Evolutionary conservation across 306 rosid species (phyloP), one percentile per base, ranked within the genome.

Genomic region (Inga leiocalycina): DNA sequence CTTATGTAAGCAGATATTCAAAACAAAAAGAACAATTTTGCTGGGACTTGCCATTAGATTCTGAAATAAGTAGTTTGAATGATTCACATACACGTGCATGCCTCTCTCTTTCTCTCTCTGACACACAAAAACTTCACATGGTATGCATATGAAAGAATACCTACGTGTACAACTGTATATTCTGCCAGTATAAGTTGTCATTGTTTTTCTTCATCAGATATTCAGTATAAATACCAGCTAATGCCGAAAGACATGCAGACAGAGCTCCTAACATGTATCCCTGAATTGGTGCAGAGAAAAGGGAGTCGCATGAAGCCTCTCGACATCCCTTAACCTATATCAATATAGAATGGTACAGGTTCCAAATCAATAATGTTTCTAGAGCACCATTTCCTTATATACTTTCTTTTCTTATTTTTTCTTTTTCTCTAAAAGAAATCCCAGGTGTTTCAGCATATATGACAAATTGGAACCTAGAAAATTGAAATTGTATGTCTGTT

Each of bases 151-250:
- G 79, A 80, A 78, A 88, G 84, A 88, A 81, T 79, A 91, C 99
- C 88, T 90, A 96, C 97, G 92, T 94, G 86, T 96, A 96, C 87
- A 96, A 89, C 89, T 91, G 97, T 66, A 96, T 89, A 87, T 94
- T 96, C 94, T 94, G 98, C 97, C 99, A 94, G 88, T 94, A 96
- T 77, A 96, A 90, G 92, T 86, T 92, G 88, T 96, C 99, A 76
- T 83, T 96, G 89, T 92, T 94, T 89, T 92, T 96, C 99, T 94
- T 96, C 99, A 96, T 94, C 86, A 92, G 84, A 85, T 89, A 96
- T 87, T 96, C 99, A 0, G 97, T 96, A 88, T 96, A 96, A 85
- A 96, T 87, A 82, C 99, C 98, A 74, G 95, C 98, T 81, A 89
- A 94, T 74, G 99, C 99, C 52, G 98, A 96, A 82, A 96, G 95